Evolutionary conservation across 139 green algal genomes (phyloP).

Genomic region (Chlamydomonas sp.): DNA sequence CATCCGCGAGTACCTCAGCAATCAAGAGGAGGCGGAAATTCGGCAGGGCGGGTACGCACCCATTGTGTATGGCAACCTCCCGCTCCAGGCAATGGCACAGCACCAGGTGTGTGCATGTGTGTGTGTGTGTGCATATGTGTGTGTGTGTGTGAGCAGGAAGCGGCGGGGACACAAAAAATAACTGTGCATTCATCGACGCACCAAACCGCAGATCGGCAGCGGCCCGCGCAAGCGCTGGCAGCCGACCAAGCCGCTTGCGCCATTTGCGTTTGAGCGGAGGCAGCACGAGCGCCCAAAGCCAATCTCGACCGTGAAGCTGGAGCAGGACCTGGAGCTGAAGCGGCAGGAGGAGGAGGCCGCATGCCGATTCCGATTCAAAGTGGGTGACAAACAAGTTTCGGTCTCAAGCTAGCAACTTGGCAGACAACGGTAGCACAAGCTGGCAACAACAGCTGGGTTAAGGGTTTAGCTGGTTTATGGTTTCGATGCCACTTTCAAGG

Average conservation of each 20-base stretch:
- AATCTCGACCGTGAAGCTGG: slow-evolving; percentile 50
- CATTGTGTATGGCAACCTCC: slow-evolving; percentile 10
- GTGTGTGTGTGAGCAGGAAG: too few species aligned
- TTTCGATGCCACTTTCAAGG: too few species aligned
- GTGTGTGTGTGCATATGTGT: neutral
- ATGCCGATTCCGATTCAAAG: slow-evolving; percentile 29
- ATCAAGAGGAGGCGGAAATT: slow-evolving; percentile 15
- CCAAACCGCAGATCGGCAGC: neutral
- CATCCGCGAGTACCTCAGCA: slow-evolving; percentile 11
- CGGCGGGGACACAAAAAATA: too few species aligned
- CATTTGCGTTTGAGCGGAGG: slow-evolving; percentile 42
- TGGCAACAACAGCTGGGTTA: too few species aligned
- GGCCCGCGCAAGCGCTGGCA: neutral
- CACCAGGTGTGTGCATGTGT: neutral
- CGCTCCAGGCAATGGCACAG: slow-evolving; percentile 1
- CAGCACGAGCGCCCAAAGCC: slow-evolving; percentile 25
- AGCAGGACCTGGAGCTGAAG: slow-evolving; percentile 49
- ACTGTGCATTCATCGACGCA: too few species aligned
- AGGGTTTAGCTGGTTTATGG: too few species aligned
- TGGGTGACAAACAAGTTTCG: too few species aligned
- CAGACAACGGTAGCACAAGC: too few species aligned
- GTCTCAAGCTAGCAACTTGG: too few species aligned
- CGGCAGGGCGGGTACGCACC: slow-evolving; percentile 18
- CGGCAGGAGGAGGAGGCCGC: slow-evolving; percentile 35
- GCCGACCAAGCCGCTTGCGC: slow-evolving; percentile 26